Evolutionary conservation across 139 green algal species (phyloP), one percentile per base, ranked within the genome.

Genomic region (Zygnema circumcarinatum): DNA sequence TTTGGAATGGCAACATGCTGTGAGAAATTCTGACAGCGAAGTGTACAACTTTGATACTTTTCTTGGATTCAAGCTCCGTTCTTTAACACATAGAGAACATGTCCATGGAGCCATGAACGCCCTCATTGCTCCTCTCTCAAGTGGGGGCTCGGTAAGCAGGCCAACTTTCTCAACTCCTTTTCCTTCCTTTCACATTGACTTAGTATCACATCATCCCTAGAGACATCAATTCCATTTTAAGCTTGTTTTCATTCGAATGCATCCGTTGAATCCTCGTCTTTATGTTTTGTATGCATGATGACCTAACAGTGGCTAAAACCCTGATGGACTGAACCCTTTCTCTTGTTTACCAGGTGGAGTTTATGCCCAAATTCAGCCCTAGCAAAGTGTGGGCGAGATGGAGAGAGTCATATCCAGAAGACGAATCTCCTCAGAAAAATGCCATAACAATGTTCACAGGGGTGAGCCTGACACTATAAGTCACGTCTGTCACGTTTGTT

Each of bases 21-120:
- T 62, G 7, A 7, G 7, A 25, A 62, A 62, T 62, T 7, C 16
- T 16, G 7, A 62, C 7, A 62, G 16, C 47, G 16, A 25, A 62
- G 47, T 62, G 7, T 62, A 25, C 47, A n/a, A n/a, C 16, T 62
- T 62, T 16, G 47, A 62, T 16, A 62, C 7, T 16, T 62, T 62
- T 62, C 47, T 62, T 62, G 47, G 7, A 62, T 62, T 62, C 16
- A 25, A 25, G 16, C 47, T 62, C 16, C 16, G 7, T 62, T 16
- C 47, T 62, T 62, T 62, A 62, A 62, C 47, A 25, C 16, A 25
- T 62, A 25, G 74, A 82, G 31, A 42, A 39, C 69, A 98, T 92
- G 91, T 98, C 29, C 97, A 99, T 83, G 97, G 97, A 85, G 94
- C 98, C 67, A 94, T 99, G 38, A 98, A 98, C 88, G 97, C 93